A percentile compares a stretch with the other conserved stretches of the same genome.
Evolutionary conservation across 805 yeast species (phyloP).

Genomic region (Wickerhamomyces alni): DNA sequence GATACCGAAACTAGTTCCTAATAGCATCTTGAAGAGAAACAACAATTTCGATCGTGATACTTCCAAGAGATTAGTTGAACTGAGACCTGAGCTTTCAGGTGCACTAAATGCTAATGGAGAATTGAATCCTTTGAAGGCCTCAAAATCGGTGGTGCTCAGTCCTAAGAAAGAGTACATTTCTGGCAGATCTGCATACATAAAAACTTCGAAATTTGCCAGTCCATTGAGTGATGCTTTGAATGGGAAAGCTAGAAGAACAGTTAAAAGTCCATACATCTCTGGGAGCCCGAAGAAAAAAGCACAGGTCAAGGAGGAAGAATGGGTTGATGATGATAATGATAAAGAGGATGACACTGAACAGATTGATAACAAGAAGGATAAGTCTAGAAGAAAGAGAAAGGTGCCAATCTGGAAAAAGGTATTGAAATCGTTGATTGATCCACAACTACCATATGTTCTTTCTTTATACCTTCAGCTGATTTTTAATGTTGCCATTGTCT

Average conservation of each 20-base stretch:
- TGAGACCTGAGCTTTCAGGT: slow-evolving; percentile 17
- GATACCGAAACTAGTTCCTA: slow-evolving; percentile 7
- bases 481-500: slow-evolving; percentile 48
- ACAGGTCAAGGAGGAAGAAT: slow-evolving; percentile 4
- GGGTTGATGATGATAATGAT: slow-evolving; percentile 21
- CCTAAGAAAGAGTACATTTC: slow-evolving; percentile 26
- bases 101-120: slow-evolving; percentile 21
- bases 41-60: slow-evolving; percentile 16
- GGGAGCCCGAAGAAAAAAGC: slow-evolving; percentile 10
- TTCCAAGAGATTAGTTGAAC: slow-evolving; percentile 11
- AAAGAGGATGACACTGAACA: slow-evolving; percentile 1
- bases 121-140: slow-evolving; percentile 28
- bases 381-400: slow-evolving; percentile 4
- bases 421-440: slow-evolving; percentile 29
- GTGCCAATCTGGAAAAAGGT: slow-evolving; percentile 5
- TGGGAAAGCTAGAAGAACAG: slow-evolving; percentile 7
- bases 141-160: slow-evolving; percentile 28
- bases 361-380: not conserved
- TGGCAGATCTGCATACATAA: slow-evolving; percentile 2
- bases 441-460: slow-evolving; percentile 48
- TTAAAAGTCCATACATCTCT: slow-evolving; percentile 17
- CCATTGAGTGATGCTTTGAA: slow-evolving; percentile 21
- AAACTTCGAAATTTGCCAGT: slow-evolving; percentile 13
- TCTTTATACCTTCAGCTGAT: slow-evolving; percentile 59
- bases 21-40: slow-evolving; percentile 21